Conservation (phyloP, 176 grass and related monocot species). For the Triticum urartu region DNA sequence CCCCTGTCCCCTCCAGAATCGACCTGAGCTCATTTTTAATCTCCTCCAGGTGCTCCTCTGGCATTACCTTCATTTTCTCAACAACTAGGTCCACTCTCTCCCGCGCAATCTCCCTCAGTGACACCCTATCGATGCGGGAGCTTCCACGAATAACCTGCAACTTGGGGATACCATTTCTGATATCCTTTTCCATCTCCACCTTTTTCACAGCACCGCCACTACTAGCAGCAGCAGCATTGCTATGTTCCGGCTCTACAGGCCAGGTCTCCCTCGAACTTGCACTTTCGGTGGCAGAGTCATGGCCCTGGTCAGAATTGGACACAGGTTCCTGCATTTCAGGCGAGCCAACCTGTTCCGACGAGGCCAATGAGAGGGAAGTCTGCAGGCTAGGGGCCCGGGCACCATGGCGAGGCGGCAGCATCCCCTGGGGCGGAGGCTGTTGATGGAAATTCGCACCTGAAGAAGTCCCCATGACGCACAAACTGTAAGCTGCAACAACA, state of each 20-base stretch:
- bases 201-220: conserved; percentile 24
- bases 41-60: conserved; percentile 74
- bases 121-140: conserved; percentile 41
- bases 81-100: conserved; percentile 76
- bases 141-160: conserved; percentile 54
- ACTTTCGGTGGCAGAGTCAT: conserved; percentile 89
- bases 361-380: conserved; percentile 83
- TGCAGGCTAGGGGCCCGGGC: conserved; percentile 57
- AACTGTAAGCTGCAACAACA: conserved; percentile 16
- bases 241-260: conserved; percentile 62
- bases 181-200: conserved; percentile 62
- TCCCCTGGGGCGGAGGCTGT: conserved; percentile 57
- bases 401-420: conserved; percentile 47
- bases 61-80: conserved; percentile 81
- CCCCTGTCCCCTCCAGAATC: conserved; percentile 83
- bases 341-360: conserved; percentile 69
- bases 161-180: conserved; percentile 57
- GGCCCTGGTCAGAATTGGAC: conserved; percentile 77
- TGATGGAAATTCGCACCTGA: conserved; percentile 74
- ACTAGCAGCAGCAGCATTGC: conserved; percentile 21
- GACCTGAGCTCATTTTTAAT: conserved; percentile 75
- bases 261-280: conserved; percentile 92
- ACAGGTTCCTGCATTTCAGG: conserved; percentile 79
- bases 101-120: conserved; percentile 70
- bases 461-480: conserved; percentile 67